phyloP scores from a whole-genome alignment of 768 basidiomycete genomes.

The Tubosaeta sp. region DNA sequence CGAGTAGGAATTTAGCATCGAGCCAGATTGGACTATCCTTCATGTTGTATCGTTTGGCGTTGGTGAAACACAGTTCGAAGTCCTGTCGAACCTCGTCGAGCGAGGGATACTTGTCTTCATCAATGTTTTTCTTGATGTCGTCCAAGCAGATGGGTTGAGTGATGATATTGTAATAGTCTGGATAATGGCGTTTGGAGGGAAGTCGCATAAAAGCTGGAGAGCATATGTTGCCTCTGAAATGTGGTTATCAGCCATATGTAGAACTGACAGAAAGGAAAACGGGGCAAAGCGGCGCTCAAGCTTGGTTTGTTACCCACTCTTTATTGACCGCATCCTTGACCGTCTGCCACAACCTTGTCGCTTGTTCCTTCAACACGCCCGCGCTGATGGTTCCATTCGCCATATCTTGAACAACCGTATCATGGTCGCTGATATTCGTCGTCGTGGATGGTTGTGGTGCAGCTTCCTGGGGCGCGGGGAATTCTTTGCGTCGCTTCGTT shows the following conservation, averaged over 20 bases:
- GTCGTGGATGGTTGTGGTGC: constrained; percentile 35
- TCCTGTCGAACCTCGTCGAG: constrained; percentile 66
- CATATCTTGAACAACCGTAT: constrained; percentile 10
- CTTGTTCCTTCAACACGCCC: constrained; percentile 54
- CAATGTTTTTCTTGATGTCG: constrained; percentile 80
- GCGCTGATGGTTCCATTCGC: constrained; percentile 26
- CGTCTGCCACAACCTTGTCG: constrained; percentile 68
- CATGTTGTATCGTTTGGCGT: constrained; percentile 80
- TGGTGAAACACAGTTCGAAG: constrained; percentile 74
- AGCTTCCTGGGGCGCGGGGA: constrained; percentile 35
- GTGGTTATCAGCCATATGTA: constrained; percentile 27
- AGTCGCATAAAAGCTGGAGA: constrained; percentile 64
- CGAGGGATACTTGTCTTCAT: constrained; percentile 52
- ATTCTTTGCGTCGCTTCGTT: constrained; percentile 49
- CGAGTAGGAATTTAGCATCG: constrained; percentile 80
- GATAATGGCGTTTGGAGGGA: constrained; percentile 68
- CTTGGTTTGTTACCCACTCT: constrained; percentile 68
- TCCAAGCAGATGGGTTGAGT: constrained; percentile 80
- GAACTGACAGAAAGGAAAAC: constrained; percentile 41
- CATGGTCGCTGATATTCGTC: constrained; percentile 25
- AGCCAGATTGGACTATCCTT: constrained; percentile 74
- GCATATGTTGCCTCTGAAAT: constrained; percentile 56
- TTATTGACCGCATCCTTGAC: constrained; percentile 82
- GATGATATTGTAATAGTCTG: constrained; percentile 85
- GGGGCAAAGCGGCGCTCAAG: constrained; percentile 33